Evolutionary conservation across 2,329 filamentous ascomycete genomes (phyloP).

Genomic region (Tolypocladium endophyticum): DNA sequence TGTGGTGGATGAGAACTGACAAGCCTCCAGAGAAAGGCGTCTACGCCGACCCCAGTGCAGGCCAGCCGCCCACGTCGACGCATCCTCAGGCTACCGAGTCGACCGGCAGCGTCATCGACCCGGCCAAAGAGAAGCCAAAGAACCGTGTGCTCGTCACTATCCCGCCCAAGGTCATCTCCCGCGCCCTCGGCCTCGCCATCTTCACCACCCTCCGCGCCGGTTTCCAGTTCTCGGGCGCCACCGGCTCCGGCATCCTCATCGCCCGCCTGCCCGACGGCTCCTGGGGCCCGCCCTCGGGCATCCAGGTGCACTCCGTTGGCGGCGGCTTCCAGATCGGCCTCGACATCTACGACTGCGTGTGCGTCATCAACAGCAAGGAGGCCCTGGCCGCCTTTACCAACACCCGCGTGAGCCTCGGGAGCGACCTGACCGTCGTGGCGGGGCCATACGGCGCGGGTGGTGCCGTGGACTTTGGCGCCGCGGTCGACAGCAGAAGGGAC

Average conservation of each 20-base stretch:
- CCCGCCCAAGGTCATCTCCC: slow-evolving; percentile 48
- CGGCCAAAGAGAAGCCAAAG: slow-evolving; percentile 29
- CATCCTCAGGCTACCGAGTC: slow-evolving; percentile 18
- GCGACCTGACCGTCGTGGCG: slow-evolving; percentile 66
- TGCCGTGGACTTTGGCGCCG: slow-evolving; percentile 48
- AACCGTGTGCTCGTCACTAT: slow-evolving; percentile 41
- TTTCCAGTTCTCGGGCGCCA: slow-evolving; percentile 54
- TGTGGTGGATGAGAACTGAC: neutral
- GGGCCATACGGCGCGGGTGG: slow-evolving; percentile 61
- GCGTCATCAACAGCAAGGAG: slow-evolving; percentile 70
- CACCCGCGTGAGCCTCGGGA: slow-evolving; percentile 65
- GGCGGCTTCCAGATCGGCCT: slow-evolving; percentile 72
- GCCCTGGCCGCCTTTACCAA: slow-evolving; percentile 69
- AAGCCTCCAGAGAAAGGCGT: slow-evolving; percentile 36
- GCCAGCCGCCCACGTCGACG: slow-evolving; percentile 18
- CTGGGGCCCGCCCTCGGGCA: slow-evolving; percentile 76
- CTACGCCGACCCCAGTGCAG: slow-evolving; percentile 27
- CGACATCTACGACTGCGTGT: slow-evolving; percentile 83
- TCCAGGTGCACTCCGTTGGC: slow-evolving; percentile 70
- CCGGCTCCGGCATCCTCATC: slow-evolving; percentile 55
- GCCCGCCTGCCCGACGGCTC: slow-evolving; percentile 51
- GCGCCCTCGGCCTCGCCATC: slow-evolving; percentile 59
- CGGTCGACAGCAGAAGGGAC: slow-evolving; percentile 10
- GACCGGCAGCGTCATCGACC: slow-evolving; percentile 16
- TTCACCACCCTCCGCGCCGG: slow-evolving; percentile 62